phyloP scores from a whole-genome alignment of 495 filamentous ascomycete genomes.

The Annulohypoxylon stygium region DNA sequence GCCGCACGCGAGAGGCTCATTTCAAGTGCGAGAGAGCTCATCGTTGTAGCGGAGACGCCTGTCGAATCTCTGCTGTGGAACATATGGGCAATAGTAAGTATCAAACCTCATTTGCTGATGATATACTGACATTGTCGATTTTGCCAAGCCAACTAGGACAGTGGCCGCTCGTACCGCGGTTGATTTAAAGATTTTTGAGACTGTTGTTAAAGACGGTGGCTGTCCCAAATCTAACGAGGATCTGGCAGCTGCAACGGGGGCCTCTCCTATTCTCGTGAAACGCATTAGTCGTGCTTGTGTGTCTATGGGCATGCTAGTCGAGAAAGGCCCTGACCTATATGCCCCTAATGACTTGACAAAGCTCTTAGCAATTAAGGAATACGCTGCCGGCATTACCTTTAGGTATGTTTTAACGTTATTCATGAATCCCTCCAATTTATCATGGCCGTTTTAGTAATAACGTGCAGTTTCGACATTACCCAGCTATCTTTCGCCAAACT shows the following conservation, averaged over 20 bases:
- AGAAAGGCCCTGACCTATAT: neutral
- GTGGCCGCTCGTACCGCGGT: neutral
- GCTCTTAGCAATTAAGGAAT: neutral
- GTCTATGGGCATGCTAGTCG: neutral
- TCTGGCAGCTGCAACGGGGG: neutral
- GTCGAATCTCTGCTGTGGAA: neutral
- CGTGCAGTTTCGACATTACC: neutral
- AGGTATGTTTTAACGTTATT: neutral
- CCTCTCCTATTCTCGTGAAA: neutral
- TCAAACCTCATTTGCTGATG: neutral
- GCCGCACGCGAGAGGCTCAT: neutral
- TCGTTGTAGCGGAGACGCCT: neutral
- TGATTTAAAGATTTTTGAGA: slow-evolving; percentile 1
- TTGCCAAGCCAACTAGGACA: neutral
- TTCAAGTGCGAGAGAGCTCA: neutral
- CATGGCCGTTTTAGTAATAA: neutral
- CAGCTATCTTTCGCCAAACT: neutral
- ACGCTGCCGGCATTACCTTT: neutral
- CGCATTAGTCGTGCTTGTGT: neutral
- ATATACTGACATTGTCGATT: neutral
- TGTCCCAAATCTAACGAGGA: neutral
- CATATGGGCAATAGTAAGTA: neutral
- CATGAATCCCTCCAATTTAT: neutral
- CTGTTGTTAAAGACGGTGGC: neutral
- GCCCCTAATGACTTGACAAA: neutral